Conservation (phyloP, 176 grass and related monocot genomes). For the Oryza nivara region DNA sequence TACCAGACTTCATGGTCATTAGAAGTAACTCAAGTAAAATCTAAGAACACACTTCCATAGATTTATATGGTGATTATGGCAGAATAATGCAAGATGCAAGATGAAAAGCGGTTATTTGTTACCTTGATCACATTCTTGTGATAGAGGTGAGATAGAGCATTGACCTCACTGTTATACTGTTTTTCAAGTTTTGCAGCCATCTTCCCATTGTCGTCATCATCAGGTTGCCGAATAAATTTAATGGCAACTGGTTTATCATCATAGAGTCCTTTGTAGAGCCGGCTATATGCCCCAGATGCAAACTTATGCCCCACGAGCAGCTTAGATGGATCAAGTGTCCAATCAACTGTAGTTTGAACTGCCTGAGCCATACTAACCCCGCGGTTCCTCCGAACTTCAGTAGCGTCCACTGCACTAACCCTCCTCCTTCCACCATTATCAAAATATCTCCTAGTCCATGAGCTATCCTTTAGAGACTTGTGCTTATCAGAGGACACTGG, state of each 20-base stretch:
- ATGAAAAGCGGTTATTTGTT: slow-evolving; percentile 23
- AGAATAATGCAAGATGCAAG: neutral
- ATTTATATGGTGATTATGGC: neutral
- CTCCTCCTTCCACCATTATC: slow-evolving; percentile 58
- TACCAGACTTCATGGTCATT: slow-evolving; percentile 2
- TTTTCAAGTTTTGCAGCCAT: slow-evolving; percentile 61
- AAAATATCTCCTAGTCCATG: slow-evolving; percentile 45
- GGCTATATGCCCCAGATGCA: slow-evolving; percentile 67
- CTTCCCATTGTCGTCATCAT: slow-evolving; percentile 57
- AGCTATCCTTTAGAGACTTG: slow-evolving; percentile 44
- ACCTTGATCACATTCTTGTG: slow-evolving; percentile 86
- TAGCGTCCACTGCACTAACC: slow-evolving; percentile 49
- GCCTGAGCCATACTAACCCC: slow-evolving; percentile 43
- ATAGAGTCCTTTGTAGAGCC: slow-evolving; percentile 64
- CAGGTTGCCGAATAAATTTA: slow-evolving; percentile 68
- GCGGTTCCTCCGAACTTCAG: slow-evolving; percentile 29
- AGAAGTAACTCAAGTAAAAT: neutral
- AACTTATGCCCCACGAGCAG: slow-evolving; percentile 62
- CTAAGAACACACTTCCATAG: neutral
- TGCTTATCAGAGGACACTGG: slow-evolving; percentile 25
- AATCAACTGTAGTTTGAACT: slow-evolving; percentile 52
- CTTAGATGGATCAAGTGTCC: slow-evolving; percentile 58
- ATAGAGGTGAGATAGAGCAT: slow-evolving; percentile 64
- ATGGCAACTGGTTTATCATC: slow-evolving; percentile 74
- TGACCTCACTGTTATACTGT: slow-evolving; percentile 74